These are phyloP conservation scores for Fusarium falciforme DNA, from an alignment of 2,329 filamentous ascomycete species.

Conservation along the genomic window DNA sequence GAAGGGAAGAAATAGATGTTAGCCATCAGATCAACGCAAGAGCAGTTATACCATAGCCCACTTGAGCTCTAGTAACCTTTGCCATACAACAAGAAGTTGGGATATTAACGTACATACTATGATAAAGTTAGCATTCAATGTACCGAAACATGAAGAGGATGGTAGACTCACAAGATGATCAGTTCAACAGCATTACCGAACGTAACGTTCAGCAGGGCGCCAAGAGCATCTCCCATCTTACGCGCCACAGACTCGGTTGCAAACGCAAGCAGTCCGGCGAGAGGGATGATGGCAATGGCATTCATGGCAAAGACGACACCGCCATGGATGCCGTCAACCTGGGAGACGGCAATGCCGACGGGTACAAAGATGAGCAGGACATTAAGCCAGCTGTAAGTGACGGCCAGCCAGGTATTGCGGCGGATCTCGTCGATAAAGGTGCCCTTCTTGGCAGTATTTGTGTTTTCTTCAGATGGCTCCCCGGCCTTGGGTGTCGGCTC, in stretches of 20 bases:
- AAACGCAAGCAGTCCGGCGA: slow-evolving; percentile 77
- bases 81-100: neutral
- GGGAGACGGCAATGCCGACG: slow-evolving; percentile 75
- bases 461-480: slow-evolving; percentile 37
- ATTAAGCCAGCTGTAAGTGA: slow-evolving; percentile 83
- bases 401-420: slow-evolving; percentile 63
- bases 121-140: slow-evolving; percentile 19
- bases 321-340: slow-evolving; percentile 63
- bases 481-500: slow-evolving; percentile 29
- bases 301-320: slow-evolving; percentile 79
- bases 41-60: neutral
- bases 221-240: slow-evolving; percentile 78
- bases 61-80: neutral
- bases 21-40: slow-evolving; percentile 12
- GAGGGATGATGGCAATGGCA: slow-evolving; percentile 78
- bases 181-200: slow-evolving; percentile 84
- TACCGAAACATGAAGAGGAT: neutral
- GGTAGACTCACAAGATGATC: slow-evolving; percentile 73
- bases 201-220: slow-evolving; percentile 79
- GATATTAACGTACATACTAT: slow-evolving; percentile 64
- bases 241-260: slow-evolving; percentile 81
- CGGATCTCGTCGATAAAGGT: slow-evolving; percentile 62
- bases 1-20: slow-evolving; percentile 36
- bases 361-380: slow-evolving; percentile 82
- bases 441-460: slow-evolving; percentile 49